phyloP scores from a whole-genome alignment of 208 protist genomes.

The Phytomonas francai region DNA sequence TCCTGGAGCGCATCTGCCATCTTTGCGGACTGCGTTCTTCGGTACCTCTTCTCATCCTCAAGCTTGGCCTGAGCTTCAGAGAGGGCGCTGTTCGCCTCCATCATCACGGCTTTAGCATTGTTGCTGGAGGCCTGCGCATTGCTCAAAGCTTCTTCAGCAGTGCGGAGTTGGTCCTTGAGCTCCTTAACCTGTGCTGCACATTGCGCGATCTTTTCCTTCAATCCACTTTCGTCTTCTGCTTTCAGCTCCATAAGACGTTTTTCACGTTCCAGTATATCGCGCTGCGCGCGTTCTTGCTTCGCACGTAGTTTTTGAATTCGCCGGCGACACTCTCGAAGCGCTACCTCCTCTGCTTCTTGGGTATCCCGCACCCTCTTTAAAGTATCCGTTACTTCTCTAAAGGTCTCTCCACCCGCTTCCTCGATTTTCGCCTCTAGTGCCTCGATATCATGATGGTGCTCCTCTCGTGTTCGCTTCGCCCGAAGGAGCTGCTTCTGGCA shows the following conservation, averaged over 20 bases:
- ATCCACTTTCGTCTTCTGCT: conserved; percentile 49
- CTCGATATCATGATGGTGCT: conserved; percentile 39
- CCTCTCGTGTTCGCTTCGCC: conserved; percentile 1
- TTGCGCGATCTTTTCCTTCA: conserved; percentile 40
- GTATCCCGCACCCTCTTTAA: conserved; percentile 58
- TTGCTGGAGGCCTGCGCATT: conserved; percentile 49
- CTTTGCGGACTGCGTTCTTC: conserved; percentile 63
- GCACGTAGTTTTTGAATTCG: conserved; percentile 59
- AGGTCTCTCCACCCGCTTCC: conserved; percentile 60
- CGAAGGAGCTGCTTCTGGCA: conserved; percentile 4
- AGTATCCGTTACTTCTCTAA: conserved; percentile 43
- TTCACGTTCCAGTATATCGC: conserved; percentile 53
- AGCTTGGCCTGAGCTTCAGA: conserved; percentile 61
- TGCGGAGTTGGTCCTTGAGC: conserved; percentile 38
- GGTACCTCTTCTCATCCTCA: conserved; percentile 78
- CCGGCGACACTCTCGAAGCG: conserved; percentile 55
- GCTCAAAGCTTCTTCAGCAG: conserved; percentile 39
- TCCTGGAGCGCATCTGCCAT: conserved; percentile 79
- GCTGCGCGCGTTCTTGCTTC: conserved; percentile 56
- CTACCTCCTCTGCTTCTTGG: conserved; percentile 61
- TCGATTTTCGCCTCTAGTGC: conserved; percentile 68
- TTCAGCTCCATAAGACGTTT: conserved; percentile 46
- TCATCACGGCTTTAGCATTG: conserved; percentile 45
- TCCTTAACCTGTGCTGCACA: conserved; percentile 39
- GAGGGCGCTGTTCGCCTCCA: conserved; percentile 43